Percentiles rank a stretch among this genome's conserved stretches.
Evolutionary conservation across 345 rosid species (phyloP).

Genomic region (Toxicodendron radicans): DNA sequence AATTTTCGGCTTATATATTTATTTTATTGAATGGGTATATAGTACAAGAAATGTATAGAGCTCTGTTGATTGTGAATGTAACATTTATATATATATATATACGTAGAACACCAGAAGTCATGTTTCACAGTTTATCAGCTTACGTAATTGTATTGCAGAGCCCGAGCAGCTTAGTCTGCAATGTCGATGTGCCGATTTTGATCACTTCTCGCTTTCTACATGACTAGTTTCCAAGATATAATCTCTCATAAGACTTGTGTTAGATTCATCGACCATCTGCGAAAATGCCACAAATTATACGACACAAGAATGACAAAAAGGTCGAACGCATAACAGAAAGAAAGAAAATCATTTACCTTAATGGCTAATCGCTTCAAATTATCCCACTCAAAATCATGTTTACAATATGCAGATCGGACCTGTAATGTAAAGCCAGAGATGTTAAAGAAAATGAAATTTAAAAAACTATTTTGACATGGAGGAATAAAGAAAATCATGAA

Average conservation of each 20-base stretch:
- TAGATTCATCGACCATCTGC: conserved; percentile 61
- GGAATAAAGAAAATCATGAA: no score
- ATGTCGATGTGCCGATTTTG: background rate
- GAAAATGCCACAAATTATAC: background rate
- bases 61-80: no score
- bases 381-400: conserved; percentile 89
- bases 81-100: no score
- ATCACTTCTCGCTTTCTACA: conserved; percentile 49
- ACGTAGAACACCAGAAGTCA: no score
- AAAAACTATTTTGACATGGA: no score
- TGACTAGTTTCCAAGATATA: conserved; percentile 67
- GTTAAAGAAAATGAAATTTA: no score
- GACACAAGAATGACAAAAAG: background rate
- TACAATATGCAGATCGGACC: conserved; percentile 85
- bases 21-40: no score
- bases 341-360: conserved; percentile 39
- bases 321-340: background rate
- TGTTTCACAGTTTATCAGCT: no score
- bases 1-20: no score
- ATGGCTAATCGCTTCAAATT: conserved; percentile 55
- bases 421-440: conserved; percentile 15
- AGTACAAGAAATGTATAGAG: no score
- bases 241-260: conserved; percentile 79
- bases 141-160: background rate
- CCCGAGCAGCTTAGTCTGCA: background rate